A percentile compares a stretch with the other conserved stretches of the same genome.
phyloP scores from a whole-genome alignment of 805 yeast species.

The Metschnikowia hibisci region DNA sequence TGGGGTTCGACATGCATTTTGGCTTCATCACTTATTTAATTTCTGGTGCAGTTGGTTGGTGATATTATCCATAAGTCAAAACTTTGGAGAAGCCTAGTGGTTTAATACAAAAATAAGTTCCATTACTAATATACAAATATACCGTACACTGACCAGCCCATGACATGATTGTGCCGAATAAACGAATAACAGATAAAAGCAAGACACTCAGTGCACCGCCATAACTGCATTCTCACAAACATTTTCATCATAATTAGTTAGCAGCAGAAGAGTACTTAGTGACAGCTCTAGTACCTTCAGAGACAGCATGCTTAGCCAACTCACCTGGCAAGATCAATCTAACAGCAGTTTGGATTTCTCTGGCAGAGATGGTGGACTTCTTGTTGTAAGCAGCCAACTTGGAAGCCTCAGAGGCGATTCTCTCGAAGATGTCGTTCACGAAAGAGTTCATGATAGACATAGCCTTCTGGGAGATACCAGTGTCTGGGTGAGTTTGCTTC shows the following conservation, averaged over 20 bases:
- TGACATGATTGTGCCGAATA: constrained; percentile 17
- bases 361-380: constrained; percentile 37
- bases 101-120: constrained; percentile 18
- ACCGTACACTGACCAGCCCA: constrained; percentile 20
- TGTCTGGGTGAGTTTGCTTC: constrained; percentile 39
- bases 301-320: constrained; percentile 39
- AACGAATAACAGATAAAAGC: constrained; percentile 11
- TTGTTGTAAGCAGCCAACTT: constrained; percentile 40
- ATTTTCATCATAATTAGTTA: constrained; percentile 22
- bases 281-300: constrained; percentile 39
- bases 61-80: constrained; percentile 4
- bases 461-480: constrained; percentile 38
- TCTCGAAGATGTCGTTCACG: constrained; percentile 36
- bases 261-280: constrained; percentile 39
- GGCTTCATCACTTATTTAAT: constrained; percentile 77
- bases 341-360: constrained; percentile 38
- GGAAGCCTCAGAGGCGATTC: constrained; percentile 36
- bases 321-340: constrained; percentile 40
- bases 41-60: constrained; percentile 53
- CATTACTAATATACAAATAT: constrained; percentile 24
- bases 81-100: neutral
- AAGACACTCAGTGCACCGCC: constrained; percentile 17
- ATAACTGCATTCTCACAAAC: constrained; percentile 12
- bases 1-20: constrained; percentile 79
- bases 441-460: constrained; percentile 39